These are phyloP conservation scores for Myrmaecium sp. DNA, from an alignment of 2,329 filamentous ascomycete species.

Conservation along the genomic window DNA sequence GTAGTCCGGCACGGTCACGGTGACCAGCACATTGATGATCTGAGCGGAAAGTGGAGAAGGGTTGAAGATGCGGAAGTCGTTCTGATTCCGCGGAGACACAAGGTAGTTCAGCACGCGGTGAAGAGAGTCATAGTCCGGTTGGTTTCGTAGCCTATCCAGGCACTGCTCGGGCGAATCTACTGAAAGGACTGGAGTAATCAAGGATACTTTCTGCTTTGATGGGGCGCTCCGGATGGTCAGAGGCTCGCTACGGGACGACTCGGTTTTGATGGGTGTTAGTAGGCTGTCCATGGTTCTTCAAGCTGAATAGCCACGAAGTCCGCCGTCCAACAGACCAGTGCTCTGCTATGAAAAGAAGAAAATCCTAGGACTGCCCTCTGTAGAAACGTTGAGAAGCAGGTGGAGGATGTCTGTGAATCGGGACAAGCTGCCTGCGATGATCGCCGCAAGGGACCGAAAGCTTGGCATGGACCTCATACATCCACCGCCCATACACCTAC, in stretches of 20 bases:
- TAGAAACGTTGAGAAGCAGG: too few relatives aligned
- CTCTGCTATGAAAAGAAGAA: too few relatives aligned
- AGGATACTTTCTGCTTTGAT: constrained; percentile 1
- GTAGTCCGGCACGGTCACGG: constrained; percentile 62
- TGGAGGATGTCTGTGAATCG: too few relatives aligned
- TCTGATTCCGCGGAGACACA: constrained; percentile 7
- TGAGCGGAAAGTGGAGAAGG: constrained; percentile 56
- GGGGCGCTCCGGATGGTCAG: too few relatives aligned
- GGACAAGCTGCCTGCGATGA: too few relatives aligned
- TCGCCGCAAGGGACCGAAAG: too few relatives aligned
- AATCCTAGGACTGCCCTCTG: too few relatives aligned
- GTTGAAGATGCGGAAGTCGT: constrained; percentile 38
- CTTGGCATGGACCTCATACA: too few relatives aligned
- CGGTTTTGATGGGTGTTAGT: constrained; percentile 30
- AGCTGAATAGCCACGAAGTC: too few relatives aligned
- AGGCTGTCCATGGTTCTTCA: constrained; percentile 38
- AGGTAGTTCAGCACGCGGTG: constrained; percentile 37
- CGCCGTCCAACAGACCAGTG: too few relatives aligned
- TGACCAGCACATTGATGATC: constrained; percentile 58
- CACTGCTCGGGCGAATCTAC: constrained; percentile 29
- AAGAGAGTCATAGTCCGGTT: constrained; percentile 45
- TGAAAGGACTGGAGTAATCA: constrained; percentile 1
- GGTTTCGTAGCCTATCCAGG: constrained; percentile 41
- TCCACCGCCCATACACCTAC: too few relatives aligned
- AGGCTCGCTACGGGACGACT: too few relatives aligned